phyloP scores from a whole-genome alignment of 768 basidiomycete species.

The Suillus paluster region DNA sequence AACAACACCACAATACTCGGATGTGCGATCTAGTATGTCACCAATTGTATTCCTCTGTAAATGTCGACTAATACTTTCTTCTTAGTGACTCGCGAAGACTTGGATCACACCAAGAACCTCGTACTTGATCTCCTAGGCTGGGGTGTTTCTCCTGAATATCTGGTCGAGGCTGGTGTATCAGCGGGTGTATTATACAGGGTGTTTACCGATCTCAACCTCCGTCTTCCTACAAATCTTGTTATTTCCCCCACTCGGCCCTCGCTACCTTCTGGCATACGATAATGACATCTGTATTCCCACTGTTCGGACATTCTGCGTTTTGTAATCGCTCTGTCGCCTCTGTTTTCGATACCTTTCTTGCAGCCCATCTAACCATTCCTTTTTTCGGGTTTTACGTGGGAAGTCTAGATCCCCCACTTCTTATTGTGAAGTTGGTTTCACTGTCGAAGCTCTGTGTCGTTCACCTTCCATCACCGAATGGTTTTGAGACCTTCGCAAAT shows the following conservation, averaged over 20 bases:
- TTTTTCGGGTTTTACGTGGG: background rate
- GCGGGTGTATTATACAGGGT: constrained; percentile 41
- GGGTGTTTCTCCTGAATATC: constrained; percentile 55
- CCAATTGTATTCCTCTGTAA: background rate
- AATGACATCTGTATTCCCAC: background rate
- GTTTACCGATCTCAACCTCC: constrained; percentile 48
- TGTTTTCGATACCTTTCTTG: background rate
- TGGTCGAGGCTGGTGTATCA: constrained; percentile 49
- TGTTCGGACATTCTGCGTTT: constrained; percentile 1
- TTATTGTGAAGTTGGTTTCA: background rate
- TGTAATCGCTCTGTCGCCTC: background rate
- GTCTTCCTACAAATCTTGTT: constrained; percentile 33
- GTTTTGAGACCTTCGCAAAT: background rate
- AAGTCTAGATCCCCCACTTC: background rate
- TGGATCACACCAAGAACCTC: constrained; percentile 48
- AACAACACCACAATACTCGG: background rate
- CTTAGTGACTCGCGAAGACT: constrained; percentile 46
- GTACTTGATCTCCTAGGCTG: constrained; percentile 62
- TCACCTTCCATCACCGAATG: background rate
- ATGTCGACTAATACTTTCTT: constrained; percentile 2
- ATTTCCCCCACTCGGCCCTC: constrained; percentile 1
- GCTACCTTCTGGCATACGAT: constrained; percentile 3
- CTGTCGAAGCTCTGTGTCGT: background rate
- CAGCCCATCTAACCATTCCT: constrained; percentile 2
- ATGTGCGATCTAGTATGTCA: constrained; percentile 15